phyloP scores from a whole-genome alignment of 768 basidiomycete species.

The Suillus paluster region DNA sequence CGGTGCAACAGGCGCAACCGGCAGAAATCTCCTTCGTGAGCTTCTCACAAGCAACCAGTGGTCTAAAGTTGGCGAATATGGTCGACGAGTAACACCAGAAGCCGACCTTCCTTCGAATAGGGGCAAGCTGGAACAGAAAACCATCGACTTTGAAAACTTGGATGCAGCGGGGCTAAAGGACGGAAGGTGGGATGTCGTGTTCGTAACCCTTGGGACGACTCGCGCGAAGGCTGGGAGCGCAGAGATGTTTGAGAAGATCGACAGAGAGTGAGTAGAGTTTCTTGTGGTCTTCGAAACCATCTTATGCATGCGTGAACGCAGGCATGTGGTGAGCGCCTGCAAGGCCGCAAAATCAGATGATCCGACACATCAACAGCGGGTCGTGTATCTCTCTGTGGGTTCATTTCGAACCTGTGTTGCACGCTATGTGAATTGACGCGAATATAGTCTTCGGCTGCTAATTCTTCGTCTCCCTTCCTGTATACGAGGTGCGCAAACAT shows the following conservation, averaged over 20 bases:
- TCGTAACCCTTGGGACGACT: constrained; percentile 76
- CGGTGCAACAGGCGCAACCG: constrained; percentile 76
- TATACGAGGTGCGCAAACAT: constrained; percentile 48
- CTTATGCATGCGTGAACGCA: constrained; percentile 23
- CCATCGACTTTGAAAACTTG: constrained; percentile 71
- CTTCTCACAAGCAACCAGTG: constrained; percentile 62
- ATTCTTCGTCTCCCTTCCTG: constrained; percentile 52
- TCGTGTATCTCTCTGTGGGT: constrained; percentile 74
- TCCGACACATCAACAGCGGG: constrained; percentile 51
- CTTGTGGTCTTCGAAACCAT: neutral
- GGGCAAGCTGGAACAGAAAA: constrained; percentile 70
- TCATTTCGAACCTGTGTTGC: neutral
- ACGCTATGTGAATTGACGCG: neutral
- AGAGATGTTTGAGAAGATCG: constrained; percentile 75
- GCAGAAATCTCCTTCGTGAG: constrained; percentile 61
- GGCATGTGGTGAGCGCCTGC: constrained; percentile 79
- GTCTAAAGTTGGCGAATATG: constrained; percentile 69
- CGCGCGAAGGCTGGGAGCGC: constrained; percentile 62
- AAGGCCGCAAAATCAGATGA: constrained; percentile 60
- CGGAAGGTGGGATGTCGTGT: constrained; percentile 75
- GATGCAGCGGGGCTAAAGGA: constrained; percentile 53
- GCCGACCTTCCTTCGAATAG: constrained; percentile 41
- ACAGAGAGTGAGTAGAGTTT: constrained; percentile 61
- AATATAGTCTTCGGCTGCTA: constrained; percentile 54
- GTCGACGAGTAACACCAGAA: constrained; percentile 58